Base-by-base conservation (phyloP, 805 yeast genomes). In the Candida nitratophila region DNA sequence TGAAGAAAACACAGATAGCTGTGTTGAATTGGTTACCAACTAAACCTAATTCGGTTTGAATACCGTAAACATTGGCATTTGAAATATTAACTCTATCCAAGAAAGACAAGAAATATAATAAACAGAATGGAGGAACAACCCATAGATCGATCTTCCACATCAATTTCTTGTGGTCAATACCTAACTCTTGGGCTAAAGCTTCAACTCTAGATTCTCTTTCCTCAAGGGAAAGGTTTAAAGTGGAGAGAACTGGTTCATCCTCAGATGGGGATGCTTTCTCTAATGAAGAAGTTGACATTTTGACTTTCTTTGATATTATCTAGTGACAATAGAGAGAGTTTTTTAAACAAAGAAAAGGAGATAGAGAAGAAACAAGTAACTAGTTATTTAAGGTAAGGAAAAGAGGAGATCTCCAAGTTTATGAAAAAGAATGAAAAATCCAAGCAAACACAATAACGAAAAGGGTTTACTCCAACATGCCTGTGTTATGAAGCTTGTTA, bases 11-110 rank as follows among this genome's bases (percentile, higher is more conserved):
- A 7, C 86, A 79, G 50, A 84, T 69, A 3, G 84, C 82, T 30
- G 70, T 71, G 56, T 81, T 79, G 66, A 71, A 83, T 54, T 83
- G 81, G 51, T 71, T 70, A 9, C 83, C 83, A 2, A 61, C 59
- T 36, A 86, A 66, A 17, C 69, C 54, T 31, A 86, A 61, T 45
- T 79, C 84, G 1, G 54, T 61, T 19, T 70, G 70, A 68, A 86
- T 68, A 12, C 88, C 88, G 56, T 84, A 85, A 44, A 82, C 74
- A 47, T 79, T 79, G 8, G 95, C 95, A 61, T 86, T 86, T 27
- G 90, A 79, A 48, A 86, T 83, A 60, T 86, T 86, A 46, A 86
- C 90, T 60, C 95, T 71, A 60, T 86, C 95, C 55, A 86, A 65
- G 56, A 86, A 86, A 1, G 91, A 82, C 48, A 86, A 71, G 60